Conservation (phyloP, 768 basidiomycete species). For the Podaxis mareebaensis region DNA sequence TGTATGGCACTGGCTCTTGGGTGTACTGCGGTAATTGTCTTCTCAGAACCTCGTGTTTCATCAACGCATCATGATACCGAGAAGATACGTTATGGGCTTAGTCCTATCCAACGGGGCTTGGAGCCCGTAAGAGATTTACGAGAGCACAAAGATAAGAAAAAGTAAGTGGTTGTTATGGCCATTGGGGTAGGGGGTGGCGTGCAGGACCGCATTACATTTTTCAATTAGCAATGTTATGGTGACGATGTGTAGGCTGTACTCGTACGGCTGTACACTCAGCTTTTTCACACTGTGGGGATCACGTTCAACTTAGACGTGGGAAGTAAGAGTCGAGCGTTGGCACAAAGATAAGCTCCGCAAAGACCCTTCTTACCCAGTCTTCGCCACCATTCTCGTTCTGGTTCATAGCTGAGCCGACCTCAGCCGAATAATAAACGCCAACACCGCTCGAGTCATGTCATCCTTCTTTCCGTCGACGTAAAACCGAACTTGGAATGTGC, state of each 20-base stretch:
- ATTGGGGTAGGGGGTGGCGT: neutral
- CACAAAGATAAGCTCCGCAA: neutral
- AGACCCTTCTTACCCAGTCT: neutral
- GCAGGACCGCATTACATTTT: too few species aligned
- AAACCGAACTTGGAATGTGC: neutral
- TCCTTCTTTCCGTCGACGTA: neutral
- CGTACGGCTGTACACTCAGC: too few species aligned
- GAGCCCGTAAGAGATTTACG: neutral
- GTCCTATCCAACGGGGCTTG: neutral
- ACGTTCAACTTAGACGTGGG: too few species aligned
- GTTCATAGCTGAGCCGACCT: neutral
- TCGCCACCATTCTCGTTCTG: neutral
- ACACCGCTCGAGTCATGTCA: neutral
- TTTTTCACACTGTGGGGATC: too few species aligned
- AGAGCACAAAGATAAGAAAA: neutral
- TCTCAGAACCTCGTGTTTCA: constrained; percentile 2
- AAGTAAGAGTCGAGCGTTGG: neutral
- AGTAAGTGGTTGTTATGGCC: neutral
- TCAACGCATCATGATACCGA: neutral
- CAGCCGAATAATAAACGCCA: neutral
- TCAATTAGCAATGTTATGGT: too few species aligned
- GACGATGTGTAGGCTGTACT: too few species aligned
- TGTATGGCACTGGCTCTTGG: neutral
- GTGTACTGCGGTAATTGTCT: constrained; percentile 3
- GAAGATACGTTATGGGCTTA: neutral